phyloP scores from a whole-genome alignment of 495 filamentous ascomycete species.

The Xylaria scruposa region DNA sequence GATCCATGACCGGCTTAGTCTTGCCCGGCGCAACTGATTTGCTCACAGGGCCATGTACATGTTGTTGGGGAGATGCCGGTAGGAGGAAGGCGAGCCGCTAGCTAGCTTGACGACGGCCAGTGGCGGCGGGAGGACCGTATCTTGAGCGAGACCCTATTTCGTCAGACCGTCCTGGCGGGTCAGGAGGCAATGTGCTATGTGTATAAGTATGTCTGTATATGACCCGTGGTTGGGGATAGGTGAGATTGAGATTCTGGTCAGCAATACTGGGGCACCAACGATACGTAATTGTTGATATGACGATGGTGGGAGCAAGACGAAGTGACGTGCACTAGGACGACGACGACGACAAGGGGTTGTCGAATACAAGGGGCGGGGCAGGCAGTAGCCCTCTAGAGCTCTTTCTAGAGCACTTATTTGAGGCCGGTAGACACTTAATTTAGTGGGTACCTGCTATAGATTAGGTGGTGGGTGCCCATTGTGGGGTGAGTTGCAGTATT shows the following conservation, averaged over 20 bases:
- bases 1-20: constrained; percentile 70
- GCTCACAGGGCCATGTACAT: constrained; percentile 6
- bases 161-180: constrained; percentile 1
- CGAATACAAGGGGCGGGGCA: constrained; percentile 14
- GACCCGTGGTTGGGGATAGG: constrained; percentile 1
- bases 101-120: background rate
- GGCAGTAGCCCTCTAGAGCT: background rate
- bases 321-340: background rate
- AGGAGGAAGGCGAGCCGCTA: background rate
- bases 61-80: background rate
- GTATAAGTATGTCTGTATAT: constrained; percentile 3
- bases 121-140: background rate
- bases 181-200: background rate
- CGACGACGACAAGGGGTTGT: background rate
- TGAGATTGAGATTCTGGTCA: background rate
- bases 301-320: background rate
- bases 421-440: background rate
- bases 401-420: background rate
- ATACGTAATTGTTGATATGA: constrained; percentile 6
- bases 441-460: constrained; percentile 4
- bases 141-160: constrained; percentile 19
- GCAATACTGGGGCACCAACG: background rate
- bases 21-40: constrained; percentile 7
- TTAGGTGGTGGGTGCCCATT: background rate
- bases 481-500: background rate